Conservation (phyloP, 2,329 filamentous ascomycete species). For the Colletotrichum gloeosporioides region DNA sequence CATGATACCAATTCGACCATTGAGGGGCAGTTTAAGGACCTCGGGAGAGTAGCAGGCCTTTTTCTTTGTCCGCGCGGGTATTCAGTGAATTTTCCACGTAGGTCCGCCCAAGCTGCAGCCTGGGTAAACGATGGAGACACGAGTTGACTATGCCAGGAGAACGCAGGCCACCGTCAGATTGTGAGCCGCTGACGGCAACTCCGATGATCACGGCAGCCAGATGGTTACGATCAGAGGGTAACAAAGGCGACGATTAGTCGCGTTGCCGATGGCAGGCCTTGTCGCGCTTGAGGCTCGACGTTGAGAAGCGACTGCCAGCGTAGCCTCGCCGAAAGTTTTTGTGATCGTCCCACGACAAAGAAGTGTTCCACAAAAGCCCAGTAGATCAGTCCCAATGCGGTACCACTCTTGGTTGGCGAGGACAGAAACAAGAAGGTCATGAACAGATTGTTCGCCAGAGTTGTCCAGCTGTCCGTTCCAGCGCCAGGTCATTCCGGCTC, state of each 20-base stretch:
- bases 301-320: neutral
- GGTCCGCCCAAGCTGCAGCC: neutral
- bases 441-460: neutral
- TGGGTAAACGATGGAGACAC: neutral
- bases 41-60: neutral
- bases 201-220: neutral
- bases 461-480: neutral
- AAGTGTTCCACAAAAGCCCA: neutral
- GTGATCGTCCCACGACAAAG: slow-evolving; percentile 12
- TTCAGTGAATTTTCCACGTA: neutral
- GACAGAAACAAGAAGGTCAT: neutral
- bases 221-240: neutral
- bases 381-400: neutral
- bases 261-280: neutral
- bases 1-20: neutral
- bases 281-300: neutral
- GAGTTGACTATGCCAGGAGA: neutral
- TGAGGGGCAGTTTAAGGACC: neutral
- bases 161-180: neutral
- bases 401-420: neutral
- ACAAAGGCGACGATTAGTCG: neutral
- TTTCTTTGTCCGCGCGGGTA: neutral
- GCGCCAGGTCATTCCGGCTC: neutral
- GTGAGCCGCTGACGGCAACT: neutral
- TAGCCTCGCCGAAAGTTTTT: neutral